Evolutionary conservation across 306 rosid species (phyloP).

Genomic region (Cucurbita moschata): DNA sequence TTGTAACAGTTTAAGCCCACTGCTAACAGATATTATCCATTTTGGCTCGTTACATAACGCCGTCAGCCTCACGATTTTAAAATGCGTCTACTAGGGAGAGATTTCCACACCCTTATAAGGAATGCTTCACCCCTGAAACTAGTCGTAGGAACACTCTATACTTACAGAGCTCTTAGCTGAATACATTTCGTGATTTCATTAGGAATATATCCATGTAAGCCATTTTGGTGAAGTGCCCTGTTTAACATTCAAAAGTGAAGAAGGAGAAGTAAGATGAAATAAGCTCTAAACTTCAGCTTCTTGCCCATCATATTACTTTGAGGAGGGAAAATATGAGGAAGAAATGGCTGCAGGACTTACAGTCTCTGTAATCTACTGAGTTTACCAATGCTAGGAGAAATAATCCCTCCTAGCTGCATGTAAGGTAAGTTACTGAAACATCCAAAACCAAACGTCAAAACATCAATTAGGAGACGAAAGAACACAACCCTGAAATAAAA

Average conservation of each 20-base stretch:
- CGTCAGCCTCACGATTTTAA: too few species aligned
- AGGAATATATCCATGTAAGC: constrained; percentile 86
- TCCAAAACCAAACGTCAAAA: not conserved
- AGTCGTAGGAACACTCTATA: not conserved
- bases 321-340: not conserved
- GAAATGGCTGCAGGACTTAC: constrained; percentile 29
- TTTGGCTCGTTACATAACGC: too few species aligned
- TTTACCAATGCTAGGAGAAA: constrained; percentile 88
- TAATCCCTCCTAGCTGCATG: constrained; percentile 75
- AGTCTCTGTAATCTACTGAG: constrained; percentile 77
- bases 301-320: not conserved
- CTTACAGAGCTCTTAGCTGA: constrained; percentile 89
- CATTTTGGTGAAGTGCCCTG: constrained; percentile 91
- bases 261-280: not conserved
- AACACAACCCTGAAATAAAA: not conserved
- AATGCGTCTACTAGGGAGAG: too few species aligned
- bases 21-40: too few species aligned
- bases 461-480: not conserved
- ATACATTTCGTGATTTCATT: constrained; percentile 58
- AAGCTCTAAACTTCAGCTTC: not conserved
- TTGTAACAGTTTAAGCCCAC: too few species aligned
- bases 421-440: constrained; percentile 70
- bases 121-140: not conserved
- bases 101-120: too few species aligned
- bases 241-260: constrained; percentile 12